Percentiles rank a stretch among this genome's conserved stretches.
phyloP scores from a whole-genome alignment of 78 protist species.

The Guillardia theta region DNA sequence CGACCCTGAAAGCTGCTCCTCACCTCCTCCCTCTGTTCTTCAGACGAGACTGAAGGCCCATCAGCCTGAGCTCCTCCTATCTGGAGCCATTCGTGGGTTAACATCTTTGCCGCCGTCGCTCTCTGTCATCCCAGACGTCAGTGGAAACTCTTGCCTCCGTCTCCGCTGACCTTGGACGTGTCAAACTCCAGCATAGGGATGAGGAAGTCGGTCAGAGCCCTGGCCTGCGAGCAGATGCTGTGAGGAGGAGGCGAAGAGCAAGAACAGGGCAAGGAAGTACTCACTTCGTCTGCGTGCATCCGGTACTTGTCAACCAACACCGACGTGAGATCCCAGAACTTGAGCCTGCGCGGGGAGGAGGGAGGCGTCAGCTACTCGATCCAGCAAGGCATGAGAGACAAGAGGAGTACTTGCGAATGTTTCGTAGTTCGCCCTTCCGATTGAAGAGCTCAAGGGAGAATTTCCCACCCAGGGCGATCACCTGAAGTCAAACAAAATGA shows the following conservation, averaged over 20 bases:
- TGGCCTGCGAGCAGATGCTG: background rate
- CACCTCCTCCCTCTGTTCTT: background rate
- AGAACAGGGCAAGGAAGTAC: background rate
- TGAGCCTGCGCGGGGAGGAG: slow-evolving; percentile 6
- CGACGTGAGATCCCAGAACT: slow-evolving; percentile 72
- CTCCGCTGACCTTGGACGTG: background rate
- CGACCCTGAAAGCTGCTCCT: background rate
- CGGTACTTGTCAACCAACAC: slow-evolving; percentile 61
- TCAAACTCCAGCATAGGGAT: slow-evolving; percentile 77
- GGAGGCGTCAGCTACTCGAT: no score
- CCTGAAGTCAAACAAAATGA: no score
- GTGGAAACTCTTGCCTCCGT: background rate
- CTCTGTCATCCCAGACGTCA: background rate
- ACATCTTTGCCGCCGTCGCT: background rate
- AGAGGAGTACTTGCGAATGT: no score
- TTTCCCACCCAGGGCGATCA: no score
- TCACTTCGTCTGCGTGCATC: background rate
- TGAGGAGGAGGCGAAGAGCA: background rate
- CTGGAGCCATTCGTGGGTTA: background rate
- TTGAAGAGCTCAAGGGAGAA: no score
- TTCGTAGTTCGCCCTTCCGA: slow-evolving; percentile 72
- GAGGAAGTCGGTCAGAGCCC: slow-evolving; percentile 69
- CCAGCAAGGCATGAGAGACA: no score
- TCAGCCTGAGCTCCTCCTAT: background rate
- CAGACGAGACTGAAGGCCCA: background rate